Evolutionary conservation across 1,284 basidiomycete genomes (phyloP), one percentile per base, ranked within the genome.

Genomic region (Fomitopsis betulina): DNA sequence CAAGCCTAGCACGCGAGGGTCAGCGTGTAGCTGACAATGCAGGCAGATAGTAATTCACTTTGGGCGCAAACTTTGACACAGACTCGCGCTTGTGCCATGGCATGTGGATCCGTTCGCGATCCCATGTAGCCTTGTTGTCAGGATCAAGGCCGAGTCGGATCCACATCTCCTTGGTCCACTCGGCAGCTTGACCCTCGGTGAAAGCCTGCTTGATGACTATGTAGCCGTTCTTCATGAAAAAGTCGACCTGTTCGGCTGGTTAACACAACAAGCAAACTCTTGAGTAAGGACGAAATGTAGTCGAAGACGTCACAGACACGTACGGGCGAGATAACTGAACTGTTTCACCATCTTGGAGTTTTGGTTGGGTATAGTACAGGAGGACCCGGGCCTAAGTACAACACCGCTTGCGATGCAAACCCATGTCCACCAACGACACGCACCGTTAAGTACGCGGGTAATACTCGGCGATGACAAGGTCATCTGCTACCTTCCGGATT

Each of bases 191-290:
- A 64, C 80, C 79, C 61, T 73, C 72, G 8, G 76, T 78, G 65
- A 85, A 85, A 0, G 81, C 83, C 45, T 76, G 66, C 62, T 80
- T 78, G 63, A 86, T 77, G 30, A 82, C 70, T 39, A 85, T 67
- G 62, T 79, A 85, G 21, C 84, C 83, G 61, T 82, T 70, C 55
- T 80, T 72, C 54, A 85, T 69, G 68, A 85, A 86, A 62, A 81
- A 78, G 42, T 80, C 71, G 50, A 81, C 76, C 59, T 85, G 77
- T 55, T 77, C 79, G 43, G 65, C 75, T 76, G 58, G 47, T 13
- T 10, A 10, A 6, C 35, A 12, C 35, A 15, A 37, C 8, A 30
- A 30, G 27, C 27, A 30, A 8, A 30, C 27, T 5, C 27, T 30
- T 30, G 27, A 30, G 27, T 21, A 39, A 38, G 42, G 6, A 19